Percentiles rank a stretch among this genome's conserved stretches.
phyloP scores from a whole-genome alignment of 352 stramenopile species.

The Phytophthora sansomeana region DNA sequence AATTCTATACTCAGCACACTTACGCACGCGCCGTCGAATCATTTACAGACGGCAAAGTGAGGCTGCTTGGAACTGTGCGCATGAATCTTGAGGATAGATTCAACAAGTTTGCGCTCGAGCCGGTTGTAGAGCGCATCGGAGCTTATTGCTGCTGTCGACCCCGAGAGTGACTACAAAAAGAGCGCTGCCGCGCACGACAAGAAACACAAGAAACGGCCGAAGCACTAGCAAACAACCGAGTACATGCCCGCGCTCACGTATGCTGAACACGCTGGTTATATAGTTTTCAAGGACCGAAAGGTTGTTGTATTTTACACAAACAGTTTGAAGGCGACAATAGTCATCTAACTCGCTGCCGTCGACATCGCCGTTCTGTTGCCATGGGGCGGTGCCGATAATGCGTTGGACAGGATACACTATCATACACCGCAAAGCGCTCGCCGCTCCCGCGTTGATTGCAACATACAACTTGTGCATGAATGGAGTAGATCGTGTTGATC shows the following conservation, averaged over 20 bases:
- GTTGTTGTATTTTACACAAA: slow-evolving; percentile 25
- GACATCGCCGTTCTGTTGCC: too few species aligned
- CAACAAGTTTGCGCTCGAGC: slow-evolving; percentile 6
- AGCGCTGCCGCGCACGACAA: slow-evolving; percentile 1
- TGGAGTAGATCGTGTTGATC: too few species aligned
- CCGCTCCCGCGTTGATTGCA: too few species aligned
- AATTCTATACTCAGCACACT: slow-evolving; percentile 6
- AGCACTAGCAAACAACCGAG: neutral
- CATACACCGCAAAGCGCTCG: too few species aligned
- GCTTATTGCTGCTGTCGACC: neutral
- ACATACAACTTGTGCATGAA: too few species aligned
- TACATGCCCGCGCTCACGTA: slow-evolving; percentile 12
- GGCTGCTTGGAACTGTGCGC: slow-evolving; percentile 1
- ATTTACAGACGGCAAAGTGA: slow-evolving; percentile 6
- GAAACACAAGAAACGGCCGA: neutral
- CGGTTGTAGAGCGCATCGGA: neutral
- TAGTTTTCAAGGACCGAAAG: too few species aligned
- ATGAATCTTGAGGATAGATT: slow-evolving; percentile 9
- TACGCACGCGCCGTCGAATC: slow-evolving; percentile 1
- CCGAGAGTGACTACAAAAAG: neutral
- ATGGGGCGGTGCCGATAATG: too few species aligned
- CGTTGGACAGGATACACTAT: too few species aligned
- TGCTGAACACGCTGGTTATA: slow-evolving; percentile 7
- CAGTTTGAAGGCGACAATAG: slow-evolving; percentile 11
- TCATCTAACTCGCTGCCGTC: too few species aligned